Base-by-base conservation (phyloP, 805 yeast species). In the Torulaspora maleeae region DNA sequence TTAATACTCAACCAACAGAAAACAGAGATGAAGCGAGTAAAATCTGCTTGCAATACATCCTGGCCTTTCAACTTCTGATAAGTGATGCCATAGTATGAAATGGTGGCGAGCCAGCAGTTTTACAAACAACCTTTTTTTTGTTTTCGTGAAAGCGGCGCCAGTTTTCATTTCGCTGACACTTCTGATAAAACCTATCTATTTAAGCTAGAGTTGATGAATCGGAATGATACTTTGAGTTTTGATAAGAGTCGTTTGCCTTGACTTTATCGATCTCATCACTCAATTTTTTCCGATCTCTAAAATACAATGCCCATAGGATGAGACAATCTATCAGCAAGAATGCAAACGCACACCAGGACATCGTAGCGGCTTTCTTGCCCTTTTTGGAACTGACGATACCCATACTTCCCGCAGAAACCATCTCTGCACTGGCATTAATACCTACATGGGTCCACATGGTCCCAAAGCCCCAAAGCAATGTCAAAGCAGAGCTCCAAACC, bases 381-480 rank as follows among this genome's bases (percentile, higher is more conserved):
- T 58, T 59, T 13, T 59, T 52, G 1, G 75, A 77, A 10, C 58
- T 45, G 0, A 82, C 58, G 10, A 77, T 69, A 0, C 70, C 65
- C 75, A 80, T 70, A 15, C 83, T 77, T 10, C 83, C 71, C 1
- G 68, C 61, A 2, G 73, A 72, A 0, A 78, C 70, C 27, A 80
- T 56, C n/a, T 58, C 52, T 6, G 58, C 53, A 4, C 76, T 71
- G 2, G 81, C 65, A 30, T 66, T 67, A 0, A 73, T 70, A 0
- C 83, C 83, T 41, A 80, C 78, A 53, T 78, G 80, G 40, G 74
- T 74, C 69, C 84, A 74, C 76, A 81, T 79, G 0, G 85, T 70
- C 2, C 85, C 85, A 24, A 80, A 62, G 0, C 84, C 86, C 83
- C 85, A 80, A 2, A 80, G 35, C 3, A 80, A 57, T 4, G 72